Evolutionary conservation across 495 filamentous ascomycete species (phyloP).

Genomic region (Baudoinia panamericana): DNA sequence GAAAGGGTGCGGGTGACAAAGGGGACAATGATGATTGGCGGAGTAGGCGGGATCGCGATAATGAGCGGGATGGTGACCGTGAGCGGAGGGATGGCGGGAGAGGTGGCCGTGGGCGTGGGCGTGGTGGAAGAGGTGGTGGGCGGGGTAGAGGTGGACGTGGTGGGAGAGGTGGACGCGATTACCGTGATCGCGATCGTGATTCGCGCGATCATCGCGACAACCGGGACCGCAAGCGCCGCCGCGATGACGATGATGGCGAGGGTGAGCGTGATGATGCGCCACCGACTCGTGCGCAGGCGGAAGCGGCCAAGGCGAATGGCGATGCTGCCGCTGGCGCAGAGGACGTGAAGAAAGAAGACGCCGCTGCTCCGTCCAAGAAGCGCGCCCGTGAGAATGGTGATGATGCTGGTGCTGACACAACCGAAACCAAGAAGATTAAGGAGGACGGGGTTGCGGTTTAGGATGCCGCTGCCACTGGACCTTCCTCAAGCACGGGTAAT

Average conservation of each 20-base stretch:
- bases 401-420: background rate
- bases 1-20: background rate
- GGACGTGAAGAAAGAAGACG: background rate
- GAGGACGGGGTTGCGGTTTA: background rate
- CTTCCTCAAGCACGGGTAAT: no score
- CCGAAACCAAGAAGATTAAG: background rate
- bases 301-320: background rate
- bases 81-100: background rate
- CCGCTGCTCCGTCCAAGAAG: background rate
- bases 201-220: background rate
- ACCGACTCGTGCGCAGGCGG: background rate
- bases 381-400: slow-evolving; percentile 2
- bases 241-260: slow-evolving; percentile 1
- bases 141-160: slow-evolving; percentile 4
- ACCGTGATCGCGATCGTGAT: slow-evolving; percentile 1
- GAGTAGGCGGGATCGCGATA: slow-evolving; percentile 4
- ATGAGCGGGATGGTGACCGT: slow-evolving; percentile 5
- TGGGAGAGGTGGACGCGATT: background rate
- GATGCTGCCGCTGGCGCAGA: background rate
- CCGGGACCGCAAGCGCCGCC: background rate
- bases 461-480: background rate
- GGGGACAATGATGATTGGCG: slow-evolving; percentile 10
- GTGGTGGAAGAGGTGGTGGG: slow-evolving; percentile 9
- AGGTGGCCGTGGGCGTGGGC: background rate
- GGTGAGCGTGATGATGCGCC: background rate